Evolutionary conservation across 805 yeast species (phyloP).

Genomic region (Candida ascalaphidarum): DNA sequence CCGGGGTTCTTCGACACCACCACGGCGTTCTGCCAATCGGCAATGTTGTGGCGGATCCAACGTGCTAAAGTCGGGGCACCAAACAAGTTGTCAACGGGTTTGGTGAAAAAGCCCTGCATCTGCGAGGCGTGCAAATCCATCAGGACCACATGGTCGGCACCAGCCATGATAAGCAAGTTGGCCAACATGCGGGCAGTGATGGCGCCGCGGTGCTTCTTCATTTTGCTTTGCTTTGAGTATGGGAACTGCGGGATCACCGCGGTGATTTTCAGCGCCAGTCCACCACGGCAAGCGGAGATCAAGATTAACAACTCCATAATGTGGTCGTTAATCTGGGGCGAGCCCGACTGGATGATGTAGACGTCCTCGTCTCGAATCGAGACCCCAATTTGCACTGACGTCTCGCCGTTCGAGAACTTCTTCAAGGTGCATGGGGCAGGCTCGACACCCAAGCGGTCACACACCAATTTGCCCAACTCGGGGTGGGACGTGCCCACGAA

Average conservation of each 20-base stretch:
- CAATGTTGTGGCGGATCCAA: constrained; percentile 89
- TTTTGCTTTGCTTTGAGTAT: constrained; percentile 87
- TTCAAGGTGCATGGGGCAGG: constrained; percentile 89
- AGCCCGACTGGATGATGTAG: constrained; percentile 78
- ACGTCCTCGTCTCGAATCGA: constrained; percentile 97
- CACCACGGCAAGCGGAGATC: constrained; percentile 94
- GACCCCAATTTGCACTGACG: constrained; percentile 90
- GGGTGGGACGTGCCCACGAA: constrained; percentile 97
- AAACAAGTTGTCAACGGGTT: constrained; percentile 93
- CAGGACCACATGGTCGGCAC: constrained; percentile 96
- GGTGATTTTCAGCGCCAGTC: constrained; percentile 94
- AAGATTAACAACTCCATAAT: constrained; percentile 93
- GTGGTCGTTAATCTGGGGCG: constrained; percentile 82
- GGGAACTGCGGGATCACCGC: constrained; percentile 98
- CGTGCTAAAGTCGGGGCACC: constrained; percentile 95
- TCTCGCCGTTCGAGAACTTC: constrained; percentile 96
- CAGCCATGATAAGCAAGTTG: constrained; percentile 91
- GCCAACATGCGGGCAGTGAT: constrained; percentile 98
- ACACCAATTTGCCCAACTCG: constrained; percentile 82
- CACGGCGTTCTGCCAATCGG: constrained; percentile 80
- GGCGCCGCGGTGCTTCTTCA: constrained; percentile 98
- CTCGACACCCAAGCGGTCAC: constrained; percentile 84
- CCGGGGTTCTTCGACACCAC: constrained; percentile 99
- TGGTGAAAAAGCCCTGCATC: constrained; percentile 97
- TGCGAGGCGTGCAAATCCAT: constrained; percentile 97